phyloP scores from a whole-genome alignment of 257 asterid species.

The Leptodermis oblonga region DNA sequence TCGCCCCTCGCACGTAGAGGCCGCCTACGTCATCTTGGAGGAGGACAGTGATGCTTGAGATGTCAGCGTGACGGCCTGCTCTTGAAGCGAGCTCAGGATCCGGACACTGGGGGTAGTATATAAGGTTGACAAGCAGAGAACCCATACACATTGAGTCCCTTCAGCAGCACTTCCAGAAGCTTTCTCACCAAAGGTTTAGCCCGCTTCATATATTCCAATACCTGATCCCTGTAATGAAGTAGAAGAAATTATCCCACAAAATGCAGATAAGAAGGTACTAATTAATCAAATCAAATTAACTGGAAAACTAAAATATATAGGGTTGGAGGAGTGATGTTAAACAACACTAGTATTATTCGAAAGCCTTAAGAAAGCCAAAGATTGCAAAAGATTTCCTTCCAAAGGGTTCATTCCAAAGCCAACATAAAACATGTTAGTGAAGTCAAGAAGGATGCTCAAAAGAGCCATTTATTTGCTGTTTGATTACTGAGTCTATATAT shows the following conservation, averaged over 20 bases:
- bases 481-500: no score
- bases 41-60: slow-evolving; percentile 43
- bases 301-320: no score
- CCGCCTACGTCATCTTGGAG: slow-evolving; percentile 58
- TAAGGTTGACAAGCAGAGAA: slow-evolving; percentile 20
- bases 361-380: background rate
- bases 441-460: background rate
- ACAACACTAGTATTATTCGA: no score
- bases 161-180: slow-evolving; percentile 31
- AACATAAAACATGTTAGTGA: no score
- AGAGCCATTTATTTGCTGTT: no score
- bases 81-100: slow-evolving; percentile 42
- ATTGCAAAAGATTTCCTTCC: background rate
- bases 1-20: slow-evolving; percentile 34
- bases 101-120: slow-evolving; percentile 44
- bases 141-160: slow-evolving; percentile 44
- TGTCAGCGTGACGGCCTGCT: slow-evolving; percentile 43
- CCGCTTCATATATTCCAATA: slow-evolving; percentile 39
- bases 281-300: background rate
- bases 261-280: no score
- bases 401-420: no score
- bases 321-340: no score
- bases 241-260: background rate
- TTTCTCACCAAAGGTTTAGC: slow-evolving; percentile 33
- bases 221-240: slow-evolving; percentile 29